Evolutionary conservation across 352 stramenopile species (phyloP), one percentile per base, ranked within the genome.

Genomic region (Globisporangium perplexum): DNA sequence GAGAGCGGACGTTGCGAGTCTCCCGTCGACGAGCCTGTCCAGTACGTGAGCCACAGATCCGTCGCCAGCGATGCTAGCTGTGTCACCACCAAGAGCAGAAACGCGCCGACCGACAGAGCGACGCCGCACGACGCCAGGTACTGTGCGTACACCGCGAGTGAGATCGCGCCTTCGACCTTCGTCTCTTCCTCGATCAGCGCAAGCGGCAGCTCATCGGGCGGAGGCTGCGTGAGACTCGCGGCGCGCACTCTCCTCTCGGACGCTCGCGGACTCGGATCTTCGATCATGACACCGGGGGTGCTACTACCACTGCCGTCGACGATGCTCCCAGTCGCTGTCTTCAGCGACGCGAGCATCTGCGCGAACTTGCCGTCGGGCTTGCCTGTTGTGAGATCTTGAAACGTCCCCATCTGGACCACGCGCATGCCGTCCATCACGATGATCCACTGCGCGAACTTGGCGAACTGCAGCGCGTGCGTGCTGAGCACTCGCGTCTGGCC

Each of bases 371-470:
- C 74, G 42, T 74, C 48, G 0, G 69, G 72, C 14, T 69, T 65
- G 2, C 62, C 50, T 28, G 58, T 62, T 14, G 64, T 76, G 7
- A 89, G 47, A 7, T 86, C 67, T 8, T 78, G 41, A 51, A 78
- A 87, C 15, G 75, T 83, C 6, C 78, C 78, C 64, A 83, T 83
- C 45, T 89, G 69, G 22, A 67, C 72, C 7, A 84, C 72, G 2
- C 61, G 67, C 71, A 83, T 82, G 22, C 83, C 72, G 42, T 86
- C 72, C 73, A 89, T 86, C 6, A 89, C 75, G 33, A 89, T 80
- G 46, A 90, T 83, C 76, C 76, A 86, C 35, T 90, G 68, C 0
- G 79, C 74, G 0, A 62, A 47, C 17, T 72, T 67, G 11, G 72
- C 74, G 51, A 86, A 83, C 44, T 85, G 65, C 3, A 88, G 51